A percentile compares a stretch with the other conserved stretches of the same genome.
Conservation (phyloP, 2,329 filamentous ascomycete genomes). For the Apiospora malaysiana region DNA sequence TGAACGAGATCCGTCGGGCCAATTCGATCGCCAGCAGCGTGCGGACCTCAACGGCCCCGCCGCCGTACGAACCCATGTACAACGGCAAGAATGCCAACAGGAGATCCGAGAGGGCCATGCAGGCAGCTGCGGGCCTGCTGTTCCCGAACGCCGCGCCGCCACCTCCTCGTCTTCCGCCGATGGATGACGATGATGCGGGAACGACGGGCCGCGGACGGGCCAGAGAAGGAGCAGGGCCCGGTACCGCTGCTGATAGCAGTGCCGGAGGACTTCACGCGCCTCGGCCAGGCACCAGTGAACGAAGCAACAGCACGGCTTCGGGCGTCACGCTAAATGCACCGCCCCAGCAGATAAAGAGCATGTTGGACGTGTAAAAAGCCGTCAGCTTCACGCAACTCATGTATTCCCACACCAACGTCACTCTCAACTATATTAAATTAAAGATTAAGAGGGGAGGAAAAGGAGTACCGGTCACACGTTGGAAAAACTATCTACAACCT, state of each 20-base stretch:
- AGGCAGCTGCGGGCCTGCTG: conserved; percentile 51
- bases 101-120: conserved; percentile 50
- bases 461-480: background rate
- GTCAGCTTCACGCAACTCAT: background rate
- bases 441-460: background rate
- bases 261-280: background rate
- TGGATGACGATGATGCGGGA: conserved; percentile 34
- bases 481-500: background rate
- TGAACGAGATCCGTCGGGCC: conserved; percentile 44
- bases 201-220: conserved; percentile 34
- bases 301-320: conserved; percentile 54
- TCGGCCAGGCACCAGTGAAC: conserved; percentile 38
- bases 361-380: conserved; percentile 51
- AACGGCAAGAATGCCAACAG: conserved; percentile 35
- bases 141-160: conserved; percentile 50
- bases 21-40: conserved; percentile 34
- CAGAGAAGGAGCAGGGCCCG: conserved; percentile 2
- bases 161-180: conserved; percentile 47
- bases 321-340: conserved; percentile 52
- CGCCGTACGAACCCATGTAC: conserved; percentile 42
- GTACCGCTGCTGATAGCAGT: background rate
- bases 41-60: conserved; percentile 35
- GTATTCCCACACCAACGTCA: background rate
- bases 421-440: background rate
- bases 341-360: conserved; percentile 62